Percentiles rank a stretch among this genome's conserved stretches.
Evolutionary conservation across 257 asterid genomes (phyloP).

Genomic region (Rehmannia glutinosa): DNA sequence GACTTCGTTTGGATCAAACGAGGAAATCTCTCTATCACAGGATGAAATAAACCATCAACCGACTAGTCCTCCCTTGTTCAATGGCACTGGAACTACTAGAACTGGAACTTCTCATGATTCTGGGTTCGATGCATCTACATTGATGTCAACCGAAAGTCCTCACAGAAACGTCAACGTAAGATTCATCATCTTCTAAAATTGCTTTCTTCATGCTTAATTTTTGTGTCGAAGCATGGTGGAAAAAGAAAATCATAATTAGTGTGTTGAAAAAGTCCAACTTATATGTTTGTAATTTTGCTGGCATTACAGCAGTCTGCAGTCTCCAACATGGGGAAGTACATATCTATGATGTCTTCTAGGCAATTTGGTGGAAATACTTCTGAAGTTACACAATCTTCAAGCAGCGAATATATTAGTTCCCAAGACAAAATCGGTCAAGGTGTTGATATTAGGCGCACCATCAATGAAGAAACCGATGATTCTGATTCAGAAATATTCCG

Average conservation of each 20-base stretch:
- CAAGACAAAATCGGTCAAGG: slow-evolving; percentile 18
- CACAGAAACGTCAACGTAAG: slow-evolving; percentile 29
- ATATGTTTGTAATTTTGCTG: slow-evolving; percentile 5
- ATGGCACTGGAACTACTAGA: slow-evolving; percentile 13
- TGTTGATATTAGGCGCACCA: slow-evolving; percentile 26
- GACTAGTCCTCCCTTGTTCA: slow-evolving; percentile 15
- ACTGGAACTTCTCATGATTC: slow-evolving; percentile 25
- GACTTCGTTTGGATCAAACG: slow-evolving; percentile 25
- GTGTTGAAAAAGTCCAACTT: not conserved
- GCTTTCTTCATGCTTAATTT: not conserved
- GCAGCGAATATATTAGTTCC: slow-evolving; percentile 18
- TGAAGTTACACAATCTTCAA: slow-evolving; percentile 32
- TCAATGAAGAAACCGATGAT: slow-evolving; percentile 54
- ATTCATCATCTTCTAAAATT: slow-evolving; percentile 9
- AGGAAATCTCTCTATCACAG: slow-evolving; percentile 18
- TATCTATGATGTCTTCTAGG: slow-evolving; percentile 17
- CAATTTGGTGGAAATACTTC: slow-evolving; percentile 20
- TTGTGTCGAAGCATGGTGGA: not conserved
- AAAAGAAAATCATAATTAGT: not conserved
- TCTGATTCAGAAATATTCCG: slow-evolving; percentile 89
- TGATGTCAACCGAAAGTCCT: slow-evolving; percentile 22
- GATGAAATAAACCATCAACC: slow-evolving; percentile 14
- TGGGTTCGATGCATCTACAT: slow-evolving; percentile 28
- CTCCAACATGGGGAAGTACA: slow-evolving; percentile 22
- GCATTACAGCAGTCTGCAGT: slow-evolving; percentile 31